phyloP scores from a whole-genome alignment of 176 grass and related monocot genomes.

The Hsuehochloa calcarea region DNA sequence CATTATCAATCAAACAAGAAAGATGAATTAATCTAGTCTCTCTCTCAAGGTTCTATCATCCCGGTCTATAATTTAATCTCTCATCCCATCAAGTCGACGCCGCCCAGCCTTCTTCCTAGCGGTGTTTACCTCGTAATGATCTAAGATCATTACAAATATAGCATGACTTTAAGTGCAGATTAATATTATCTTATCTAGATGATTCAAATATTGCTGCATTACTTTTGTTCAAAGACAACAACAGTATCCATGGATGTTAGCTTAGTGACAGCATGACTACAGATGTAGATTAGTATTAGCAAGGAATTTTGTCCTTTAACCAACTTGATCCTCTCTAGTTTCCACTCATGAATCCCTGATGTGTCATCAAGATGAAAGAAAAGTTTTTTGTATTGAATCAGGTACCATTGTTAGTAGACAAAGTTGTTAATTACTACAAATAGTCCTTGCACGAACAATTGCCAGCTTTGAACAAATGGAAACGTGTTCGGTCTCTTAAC shows the following conservation, averaged over 20 bases:
- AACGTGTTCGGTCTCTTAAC: constrained; percentile 54
- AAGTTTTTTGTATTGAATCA: neutral
- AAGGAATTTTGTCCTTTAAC: neutral
- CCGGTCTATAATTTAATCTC: too few relatives aligned
- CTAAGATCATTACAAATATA: too few relatives aligned
- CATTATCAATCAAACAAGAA: too few relatives aligned
- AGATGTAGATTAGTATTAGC: constrained; percentile 8
- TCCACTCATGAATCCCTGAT: neutral
- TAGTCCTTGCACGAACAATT: constrained; percentile 56
- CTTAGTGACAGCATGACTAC: neutral
- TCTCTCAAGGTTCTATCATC: too few relatives aligned
- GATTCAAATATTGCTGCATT: neutral
- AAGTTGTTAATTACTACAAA: constrained; percentile 39
- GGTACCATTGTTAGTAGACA: neutral
- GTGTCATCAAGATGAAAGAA: neutral
- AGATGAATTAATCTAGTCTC: too few relatives aligned
- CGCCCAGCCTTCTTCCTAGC: too few relatives aligned
- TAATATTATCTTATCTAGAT: constrained; percentile 5
- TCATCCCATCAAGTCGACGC: too few relatives aligned
- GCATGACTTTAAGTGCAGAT: neutral
- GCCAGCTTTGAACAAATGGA: constrained; percentile 58
- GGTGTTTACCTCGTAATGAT: too few relatives aligned
- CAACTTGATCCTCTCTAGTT: neutral
- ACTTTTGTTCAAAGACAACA: neutral
- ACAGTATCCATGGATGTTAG: constrained; percentile 12